Evolutionary conservation across 352 stramenopile species (phyloP), one percentile per base, ranked within the genome.

Genomic region (Hyaloperonospora arabidopsidis): DNA sequence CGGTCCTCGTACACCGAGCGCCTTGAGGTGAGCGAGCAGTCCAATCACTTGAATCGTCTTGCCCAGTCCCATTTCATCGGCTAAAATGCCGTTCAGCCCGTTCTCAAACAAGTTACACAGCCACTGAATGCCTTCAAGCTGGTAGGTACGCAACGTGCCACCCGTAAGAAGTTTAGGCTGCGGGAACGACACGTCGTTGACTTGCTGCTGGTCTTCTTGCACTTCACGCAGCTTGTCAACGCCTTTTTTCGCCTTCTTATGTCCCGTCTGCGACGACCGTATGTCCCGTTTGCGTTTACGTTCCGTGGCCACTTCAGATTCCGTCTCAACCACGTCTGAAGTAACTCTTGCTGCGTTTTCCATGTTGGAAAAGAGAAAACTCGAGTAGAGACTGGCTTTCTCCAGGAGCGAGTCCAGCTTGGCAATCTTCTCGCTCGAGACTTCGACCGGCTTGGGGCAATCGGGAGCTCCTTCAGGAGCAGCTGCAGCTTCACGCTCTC

Each of bases 41-140:
- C 88, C 85, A 40, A 96, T 95, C 17, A 94, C 82, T 47, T 97
- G 89, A 55, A 95, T 91, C 17, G 89, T 97, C 63, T 97, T 97
- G 34, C 89, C 89, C 15, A 97, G 72, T 32, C 84, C 84, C 84
- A 94, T 94, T 59, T 94, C 84, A 58, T 94, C 84, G 0, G 84
- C 84, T 14, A 94, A 58, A 48, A 94, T 93, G 36, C 95, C 95
- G 63, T 93, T 97, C 36, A 98, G 74, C 3, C 91, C 93, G 72
- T 98, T 98, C 70, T 98, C 93, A 68, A 96, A 98, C 40, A 98
- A 79, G 40, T 95, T 97, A 39, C 89, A 95, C n/a, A 98, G 78
- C 95, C 95, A 98, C 46, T 87, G 81, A 50, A 98, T 93, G 54
- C 95, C 95, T 54, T 98, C 95, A 38, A 98, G 65, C 69, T 98